These are phyloP conservation scores for Candida dajiaensis DNA, from an alignment of 805 yeast genomes.

Conservation along the genomic window DNA sequence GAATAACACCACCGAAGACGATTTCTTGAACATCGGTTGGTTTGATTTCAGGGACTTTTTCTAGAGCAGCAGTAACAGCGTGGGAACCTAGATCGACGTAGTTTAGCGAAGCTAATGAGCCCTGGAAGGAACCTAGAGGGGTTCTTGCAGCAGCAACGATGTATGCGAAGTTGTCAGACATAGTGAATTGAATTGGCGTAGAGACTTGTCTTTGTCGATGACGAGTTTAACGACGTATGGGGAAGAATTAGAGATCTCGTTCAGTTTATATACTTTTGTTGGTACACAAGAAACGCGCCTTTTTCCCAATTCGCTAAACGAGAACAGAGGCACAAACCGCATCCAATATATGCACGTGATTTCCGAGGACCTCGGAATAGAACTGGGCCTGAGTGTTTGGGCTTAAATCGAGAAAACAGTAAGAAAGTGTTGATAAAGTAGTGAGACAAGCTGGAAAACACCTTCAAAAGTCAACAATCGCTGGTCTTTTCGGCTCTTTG, in stretches of 20 bases:
- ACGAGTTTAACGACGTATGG: neutral
- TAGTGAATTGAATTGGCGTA: slow-evolving; percentile 4
- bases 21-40: slow-evolving; percentile 82
- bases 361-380: neutral
- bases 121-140: slow-evolving; percentile 94
- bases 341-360: too few relatives aligned
- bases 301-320: neutral
- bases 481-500: neutral
- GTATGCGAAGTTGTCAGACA: slow-evolving; percentile 52
- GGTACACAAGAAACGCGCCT: neutral
- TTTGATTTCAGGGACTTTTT: slow-evolving; percentile 73
- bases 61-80: slow-evolving; percentile 86
- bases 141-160: slow-evolving; percentile 92
- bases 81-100: slow-evolving; percentile 87
- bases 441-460: neutral
- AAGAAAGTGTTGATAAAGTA: neutral
- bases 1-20: slow-evolving; percentile 86
- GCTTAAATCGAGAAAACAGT: neutral
- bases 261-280: neutral
- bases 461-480: neutral
- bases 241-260: neutral
- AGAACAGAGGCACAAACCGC: neutral
- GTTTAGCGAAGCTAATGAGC: slow-evolving; percentile 64
- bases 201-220: neutral
- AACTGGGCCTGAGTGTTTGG: neutral